A percentile compares a stretch with the other conserved stretches of the same genome.
Evolutionary conservation across 768 basidiomycete species (phyloP).

Genomic region (Hydnomerulius pinastri): DNA sequence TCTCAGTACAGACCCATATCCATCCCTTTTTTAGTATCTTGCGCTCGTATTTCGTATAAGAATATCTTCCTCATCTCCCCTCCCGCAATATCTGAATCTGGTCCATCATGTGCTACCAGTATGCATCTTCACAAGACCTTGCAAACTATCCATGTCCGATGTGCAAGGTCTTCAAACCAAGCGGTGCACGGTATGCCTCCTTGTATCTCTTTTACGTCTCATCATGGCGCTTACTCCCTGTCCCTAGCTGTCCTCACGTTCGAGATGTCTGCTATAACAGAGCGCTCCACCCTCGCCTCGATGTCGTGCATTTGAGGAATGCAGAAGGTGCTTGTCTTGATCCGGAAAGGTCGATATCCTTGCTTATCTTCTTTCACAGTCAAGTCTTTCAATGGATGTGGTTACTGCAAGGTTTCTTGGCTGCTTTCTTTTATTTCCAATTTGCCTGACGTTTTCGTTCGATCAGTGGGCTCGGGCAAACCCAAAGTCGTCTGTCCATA

Average conservation of each 20-base stretch:
- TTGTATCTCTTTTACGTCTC: conserved; percentile 8
- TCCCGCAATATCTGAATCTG: conserved; percentile 16
- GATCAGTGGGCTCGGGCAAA: conserved; percentile 69
- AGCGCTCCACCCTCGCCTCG: conserved; percentile 69
- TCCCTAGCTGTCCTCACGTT: conserved; percentile 71
- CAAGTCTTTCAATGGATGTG: conserved; percentile 82
- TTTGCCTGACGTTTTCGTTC: conserved; percentile 27
- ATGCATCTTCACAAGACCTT: conserved; percentile 67
- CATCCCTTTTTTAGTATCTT: conserved; percentile 37
- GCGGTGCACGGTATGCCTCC: conserved; percentile 48
- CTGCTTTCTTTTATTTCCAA: conserved; percentile 18
- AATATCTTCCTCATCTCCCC: conserved; percentile 22
- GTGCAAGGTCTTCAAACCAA: conserved; percentile 80
- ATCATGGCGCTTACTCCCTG: conserved; percentile 25
- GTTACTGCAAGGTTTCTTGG: conserved; percentile 78
- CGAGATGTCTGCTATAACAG: conserved; percentile 78
- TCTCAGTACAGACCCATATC: conserved; percentile 42
- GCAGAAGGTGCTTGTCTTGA: conserved; percentile 67
- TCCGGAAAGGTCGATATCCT: conserved; percentile 12
- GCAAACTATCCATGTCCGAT: conserved; percentile 72
- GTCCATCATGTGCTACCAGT: conserved; percentile 68
- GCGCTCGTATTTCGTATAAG: conserved; percentile 29
- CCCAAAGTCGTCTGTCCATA: conserved; percentile 56
- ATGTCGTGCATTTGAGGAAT: conserved; percentile 80
- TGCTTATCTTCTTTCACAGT: conserved; percentile 44